A percentile compares a stretch with the other conserved stretches of the same genome.
Evolutionary conservation across 1,139 yeast genomes (phyloP).

Genomic region (Yamadazyma pseudoaaseri): DNA sequence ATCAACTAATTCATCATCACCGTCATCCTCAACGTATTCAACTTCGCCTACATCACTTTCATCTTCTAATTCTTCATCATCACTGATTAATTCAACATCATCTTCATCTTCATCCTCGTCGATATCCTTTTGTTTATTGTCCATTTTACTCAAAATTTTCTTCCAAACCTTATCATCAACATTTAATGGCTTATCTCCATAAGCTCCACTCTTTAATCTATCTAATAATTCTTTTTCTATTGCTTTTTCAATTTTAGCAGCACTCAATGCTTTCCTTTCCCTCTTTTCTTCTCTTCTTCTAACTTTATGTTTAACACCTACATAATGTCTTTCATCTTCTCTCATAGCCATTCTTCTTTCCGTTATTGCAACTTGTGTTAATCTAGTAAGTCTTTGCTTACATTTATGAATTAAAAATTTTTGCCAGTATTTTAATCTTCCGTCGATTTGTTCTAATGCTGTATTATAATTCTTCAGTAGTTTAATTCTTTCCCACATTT

Average conservation of each 20-base stretch:
- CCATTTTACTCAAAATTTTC: constrained; percentile 80
- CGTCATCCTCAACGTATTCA: constrained; percentile 84
- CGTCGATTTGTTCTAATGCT: constrained; percentile 87
- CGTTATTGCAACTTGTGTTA: constrained; percentile 95
- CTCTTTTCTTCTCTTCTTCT: constrained; percentile 90
- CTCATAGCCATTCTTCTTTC: constrained; percentile 89
- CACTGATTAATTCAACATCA: constrained; percentile 58
- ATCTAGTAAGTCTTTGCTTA: constrained; percentile 90
- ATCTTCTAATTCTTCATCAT: constrained; percentile 72
- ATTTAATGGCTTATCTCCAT: constrained; percentile 95
- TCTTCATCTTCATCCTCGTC: constrained; percentile 64
- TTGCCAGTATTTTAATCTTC: constrained; percentile 88
- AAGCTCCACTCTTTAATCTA: constrained; percentile 94
- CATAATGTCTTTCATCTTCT: constrained; percentile 90
- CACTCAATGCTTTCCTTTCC: constrained; percentile 93
- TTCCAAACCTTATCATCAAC: constrained; percentile 97
- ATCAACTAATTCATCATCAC: constrained; percentile 86
- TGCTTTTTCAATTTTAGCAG: constrained; percentile 94
- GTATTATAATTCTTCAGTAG: constrained; percentile 83
- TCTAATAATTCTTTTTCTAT: constrained; percentile 93
- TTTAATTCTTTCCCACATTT: constrained; percentile 91
- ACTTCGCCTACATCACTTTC: constrained; percentile 75
- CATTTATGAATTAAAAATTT: constrained; percentile 88
- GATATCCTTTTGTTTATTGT: constrained; percentile 55
- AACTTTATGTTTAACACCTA: constrained; percentile 90